Evolutionary conservation across 2,329 filamentous ascomycete genomes (phyloP), one percentile per base, ranked within the genome.

Genomic region (Rugonectria rugulosa): DNA sequence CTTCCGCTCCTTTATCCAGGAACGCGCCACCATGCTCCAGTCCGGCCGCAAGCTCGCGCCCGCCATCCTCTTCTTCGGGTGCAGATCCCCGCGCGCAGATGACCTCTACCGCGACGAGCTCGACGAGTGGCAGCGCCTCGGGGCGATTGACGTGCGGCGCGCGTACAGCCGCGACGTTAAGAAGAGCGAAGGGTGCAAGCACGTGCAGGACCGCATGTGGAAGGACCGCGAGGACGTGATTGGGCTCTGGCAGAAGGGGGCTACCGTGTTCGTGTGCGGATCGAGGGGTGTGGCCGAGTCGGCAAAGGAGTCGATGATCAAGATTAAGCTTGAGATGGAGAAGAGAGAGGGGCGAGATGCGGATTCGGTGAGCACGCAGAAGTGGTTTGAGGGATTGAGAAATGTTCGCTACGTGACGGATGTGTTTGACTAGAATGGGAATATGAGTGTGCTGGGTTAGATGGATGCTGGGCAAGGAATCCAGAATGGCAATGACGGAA

Each of bases 51-150:
- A 68, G 31, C 73, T 89, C 1, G 86, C 83, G 0, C 82, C 81
- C 0, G 84, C 85, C 0, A 57, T 89, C 7, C 77, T 90, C 2
- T 88, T 88, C 74, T 79, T 84, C 62, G 87, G 87, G 10, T 89
- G 85, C 68, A 81, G 82, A 15, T 67, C 73, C 2, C 79, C 81
- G 1, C 76, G 75, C 0, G 68, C 72, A 4, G 32, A 36, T 10
- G 32, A 36, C 15, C 32, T 36, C 5, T 36, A 36, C 32, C 45
- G 34, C 14, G 15, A 37, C 3, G 81, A 85, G 57, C 71, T 89
- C 5, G 77, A 79, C n/a, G 67, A 67, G 10, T 91, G 88, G 88
- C 79, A 86, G 64, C 58, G n/a, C 2, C 14, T 48, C n/a, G 55
- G 55, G 2, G 58, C 54, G 5, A 86, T 91, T 0, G 76, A 80